Conservation (phyloP, 192 early-diverging fungal genomes). For the Mycoemilia scoparia region DNA sequence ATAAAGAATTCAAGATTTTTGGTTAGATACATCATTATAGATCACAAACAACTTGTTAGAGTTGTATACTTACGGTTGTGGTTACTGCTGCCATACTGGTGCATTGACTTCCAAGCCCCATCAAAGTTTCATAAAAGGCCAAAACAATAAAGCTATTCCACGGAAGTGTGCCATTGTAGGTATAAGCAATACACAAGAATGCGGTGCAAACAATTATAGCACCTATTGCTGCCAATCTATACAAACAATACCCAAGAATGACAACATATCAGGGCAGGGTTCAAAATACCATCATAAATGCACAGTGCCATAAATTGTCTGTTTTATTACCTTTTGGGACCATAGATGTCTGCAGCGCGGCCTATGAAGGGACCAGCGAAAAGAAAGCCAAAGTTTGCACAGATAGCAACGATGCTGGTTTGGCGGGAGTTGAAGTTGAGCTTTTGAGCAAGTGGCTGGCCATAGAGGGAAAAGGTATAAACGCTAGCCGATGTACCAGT, state of each 20-base stretch:
- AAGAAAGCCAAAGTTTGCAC: slow-evolving; percentile 45
- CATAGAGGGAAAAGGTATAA: slow-evolving; percentile 47
- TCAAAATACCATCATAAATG: too few species aligned
- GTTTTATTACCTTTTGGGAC: too few species aligned
- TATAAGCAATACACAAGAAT: slow-evolving; percentile 23
- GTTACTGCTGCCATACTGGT: slow-evolving; percentile 43
- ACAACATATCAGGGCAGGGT: too few species aligned
- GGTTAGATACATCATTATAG: too few species aligned
- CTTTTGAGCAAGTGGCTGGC: slow-evolving; percentile 25
- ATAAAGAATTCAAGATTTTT: too few species aligned
- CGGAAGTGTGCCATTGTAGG: slow-evolving; percentile 12
- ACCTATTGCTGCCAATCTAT: slow-evolving; percentile 14
- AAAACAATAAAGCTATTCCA: slow-evolving; percentile 19
- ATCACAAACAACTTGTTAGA: too few species aligned
- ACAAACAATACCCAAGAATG: slow-evolving; percentile 13
- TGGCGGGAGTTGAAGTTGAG: slow-evolving; percentile 37
- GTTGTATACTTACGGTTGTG: slow-evolving; percentile 36
- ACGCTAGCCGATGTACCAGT: slow-evolving; percentile 37
- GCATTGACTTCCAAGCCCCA: slow-evolving; percentile 36
- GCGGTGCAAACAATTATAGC: slow-evolving; percentile 20
- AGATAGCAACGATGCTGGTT: slow-evolving; percentile 39
- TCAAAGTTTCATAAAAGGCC: slow-evolving; percentile 21
- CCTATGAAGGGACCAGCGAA: slow-evolving; percentile 40
- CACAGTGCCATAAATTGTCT: too few species aligned
- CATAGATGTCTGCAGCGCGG: slow-evolving; percentile 29